A percentile compares a stretch with the other conserved stretches of the same genome.
phyloP scores from a whole-genome alignment of 768 basidiomycete species.

The Boletus reticuloceps region DNA sequence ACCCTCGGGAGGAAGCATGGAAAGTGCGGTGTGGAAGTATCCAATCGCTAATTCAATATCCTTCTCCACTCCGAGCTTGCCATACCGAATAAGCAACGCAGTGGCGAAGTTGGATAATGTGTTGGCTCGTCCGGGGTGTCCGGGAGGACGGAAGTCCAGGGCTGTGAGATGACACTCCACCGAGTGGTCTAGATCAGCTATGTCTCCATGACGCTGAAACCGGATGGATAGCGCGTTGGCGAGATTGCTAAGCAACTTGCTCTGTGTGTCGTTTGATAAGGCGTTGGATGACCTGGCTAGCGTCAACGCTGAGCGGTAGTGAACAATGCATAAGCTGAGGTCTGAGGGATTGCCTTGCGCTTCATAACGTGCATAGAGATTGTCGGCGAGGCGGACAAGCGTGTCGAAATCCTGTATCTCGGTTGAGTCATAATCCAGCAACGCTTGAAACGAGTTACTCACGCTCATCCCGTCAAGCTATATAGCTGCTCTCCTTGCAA shows the following conservation, averaged over 20 bases:
- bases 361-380: constrained; percentile 25
- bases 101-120: constrained; percentile 30
- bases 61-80: constrained; percentile 14
- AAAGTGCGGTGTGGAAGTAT: constrained; percentile 21
- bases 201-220: constrained; percentile 25
- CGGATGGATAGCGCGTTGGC: constrained; percentile 27
- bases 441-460: background rate
- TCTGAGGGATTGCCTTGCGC: constrained; percentile 18
- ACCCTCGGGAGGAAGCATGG: constrained; percentile 15
- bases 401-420: constrained; percentile 19
- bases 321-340: constrained; percentile 25
- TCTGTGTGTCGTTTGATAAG: constrained; percentile 18
- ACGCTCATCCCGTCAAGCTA: constrained; percentile 15
- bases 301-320: constrained; percentile 26
- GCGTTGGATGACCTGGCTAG: constrained; percentile 16
- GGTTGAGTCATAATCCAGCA: background rate
- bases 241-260: constrained; percentile 29
- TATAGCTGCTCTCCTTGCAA: background rate
- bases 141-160: constrained; percentile 25
- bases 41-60: constrained; percentile 32
- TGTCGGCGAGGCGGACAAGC: constrained; percentile 24
- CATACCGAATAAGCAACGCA: constrained; percentile 27
- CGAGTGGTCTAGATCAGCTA: constrained; percentile 26
- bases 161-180: constrained; percentile 27
- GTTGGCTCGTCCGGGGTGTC: constrained; percentile 24